Conservation (phyloP, 176 grass and related monocot genomes). For the Thalia dealbata region DNA sequence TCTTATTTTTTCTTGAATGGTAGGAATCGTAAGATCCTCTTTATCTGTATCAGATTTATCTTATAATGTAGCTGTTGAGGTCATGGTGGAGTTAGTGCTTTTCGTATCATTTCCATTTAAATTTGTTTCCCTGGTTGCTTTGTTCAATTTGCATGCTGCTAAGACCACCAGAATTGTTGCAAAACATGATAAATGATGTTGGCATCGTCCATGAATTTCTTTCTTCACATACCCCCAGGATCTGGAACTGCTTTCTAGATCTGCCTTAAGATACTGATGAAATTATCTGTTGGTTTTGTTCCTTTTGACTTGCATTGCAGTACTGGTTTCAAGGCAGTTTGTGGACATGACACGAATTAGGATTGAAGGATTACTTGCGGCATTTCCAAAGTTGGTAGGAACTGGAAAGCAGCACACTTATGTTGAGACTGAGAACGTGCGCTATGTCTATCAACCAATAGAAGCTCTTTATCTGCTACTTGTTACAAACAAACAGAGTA, state of each 20-base stretch:
- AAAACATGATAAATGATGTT: not conserved
- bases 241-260: not conserved
- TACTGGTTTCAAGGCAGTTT: conserved; percentile 73
- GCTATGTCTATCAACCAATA: conserved; percentile 77
- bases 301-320: conserved; percentile 29
- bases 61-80: too few relatives aligned
- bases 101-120: not conserved
- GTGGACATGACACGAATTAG: conserved; percentile 82
- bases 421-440: conserved; percentile 79
- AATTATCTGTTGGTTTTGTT: conserved; percentile 6
- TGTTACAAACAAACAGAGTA: conserved; percentile 86
- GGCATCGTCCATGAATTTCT: not conserved
- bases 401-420: conserved; percentile 79
- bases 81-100: too few relatives aligned
- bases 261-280: not conserved
- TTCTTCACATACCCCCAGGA: not conserved
- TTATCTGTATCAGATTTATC: too few relatives aligned
- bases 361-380: conserved; percentile 76
- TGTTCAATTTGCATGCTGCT: not conserved
- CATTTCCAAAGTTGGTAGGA: conserved; percentile 78
- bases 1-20: too few relatives aligned
- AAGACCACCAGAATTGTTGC: not conserved
- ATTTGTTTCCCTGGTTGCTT: not conserved
- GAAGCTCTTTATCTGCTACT: conserved; percentile 76
- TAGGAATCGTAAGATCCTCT: too few relatives aligned